Evolutionary conservation across 108 stramenopile genomes (phyloP), one percentile per base, ranked within the genome.

Genomic region (Epithemia pelagica): DNA sequence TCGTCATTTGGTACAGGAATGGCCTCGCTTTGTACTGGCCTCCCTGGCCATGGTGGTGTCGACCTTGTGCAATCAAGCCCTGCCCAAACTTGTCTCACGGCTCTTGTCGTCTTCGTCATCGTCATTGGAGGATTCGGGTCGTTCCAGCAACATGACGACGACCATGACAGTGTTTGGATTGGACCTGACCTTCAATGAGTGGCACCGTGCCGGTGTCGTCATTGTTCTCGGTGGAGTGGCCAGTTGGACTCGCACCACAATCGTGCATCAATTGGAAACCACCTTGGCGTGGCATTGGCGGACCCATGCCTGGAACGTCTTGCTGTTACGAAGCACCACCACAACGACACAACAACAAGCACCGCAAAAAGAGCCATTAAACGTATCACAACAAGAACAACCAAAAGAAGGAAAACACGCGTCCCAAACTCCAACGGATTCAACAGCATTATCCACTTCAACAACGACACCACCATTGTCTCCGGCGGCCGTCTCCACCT

Each of bases 211-310:
- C 19, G 73, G 29, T 57, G 51, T 84, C 55, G 81, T 94, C 18
- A 80, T 86, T 31, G 59, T 91, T 25, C 78, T 82, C 18, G 92
- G 92, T 52, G 92, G 92, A n/a, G 32, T 83, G 22, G 85, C 89
- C 1, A 89, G 88, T 54, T 90, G 89, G 59, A 46, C 86, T 54
- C 75, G 92, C 33, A 94, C 89, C 8, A 75, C 76, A 2, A 74
- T 79, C 73, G 61, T 94, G 63, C 84, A 87, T 65, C 74, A 75
- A 61, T 82, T 88, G 20, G 73, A 90, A 69, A 84, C 87, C 62
- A 76, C 59, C 61, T 88, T 90, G 46, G 84, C 89, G 27, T 68
- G 83, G n/a, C 66, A 86, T 53, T 54, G 90, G n/a, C 80, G 89
- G 22, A 71, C 56, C 10, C 56, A 86, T 52, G 77, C 79, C 2